Base-by-base conservation (phyloP, 192 early-diverging fungal species). In the Linnemannia exigua region DNA sequence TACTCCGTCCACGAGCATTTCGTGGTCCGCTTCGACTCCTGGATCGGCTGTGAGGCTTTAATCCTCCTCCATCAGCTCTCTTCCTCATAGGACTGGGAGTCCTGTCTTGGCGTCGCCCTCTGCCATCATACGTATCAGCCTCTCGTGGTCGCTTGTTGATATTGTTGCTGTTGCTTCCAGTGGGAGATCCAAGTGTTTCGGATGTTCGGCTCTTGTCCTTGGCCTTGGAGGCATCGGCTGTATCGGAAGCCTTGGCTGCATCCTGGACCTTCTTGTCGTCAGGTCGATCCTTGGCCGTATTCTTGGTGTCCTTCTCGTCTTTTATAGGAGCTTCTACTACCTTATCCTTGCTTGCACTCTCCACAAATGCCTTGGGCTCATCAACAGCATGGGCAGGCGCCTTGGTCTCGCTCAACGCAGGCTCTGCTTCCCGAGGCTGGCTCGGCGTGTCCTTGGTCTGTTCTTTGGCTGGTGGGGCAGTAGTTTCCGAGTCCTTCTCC, bases 31-130 rank as follows among this genome's bases (percentile, higher is more conserved):
- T 79, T 22, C 41, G 50, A 36, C 68, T 75, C 33, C 66, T 46
- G 33, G 80, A 81, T 28, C 51, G 80, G 68, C 80, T 71, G 12
- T 47, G 71, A 20, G 28, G 44, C 22, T 50, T 69, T 3, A 47
- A 69, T 33, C 12, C 28, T 4, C 20, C 37, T 38, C 58, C 37
- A 67, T 36, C 37, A 28, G 35, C 11, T 31, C 67, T 80, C 46
- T 25, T 74, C 47, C 41, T 74, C 3, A 35, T 19, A 19, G 79
- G 72, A 68, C 79, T 80, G 25, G 48, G n/a, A 0, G 72, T 69
- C 5, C 79, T 72, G 36, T 74, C 72, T 28, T 36, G 66, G 19
- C 50, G 71, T 22, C 79, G 72, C 15, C 79, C 67, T 31, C 50
- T 72, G 6, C 66, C 72, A 46, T 16, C 48, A 69, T 80, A 67